These are phyloP conservation scores for Sporothrix dimorphospora DNA, from an alignment of 2,329 filamentous ascomycete genomes.

Conservation along the genomic window DNA sequence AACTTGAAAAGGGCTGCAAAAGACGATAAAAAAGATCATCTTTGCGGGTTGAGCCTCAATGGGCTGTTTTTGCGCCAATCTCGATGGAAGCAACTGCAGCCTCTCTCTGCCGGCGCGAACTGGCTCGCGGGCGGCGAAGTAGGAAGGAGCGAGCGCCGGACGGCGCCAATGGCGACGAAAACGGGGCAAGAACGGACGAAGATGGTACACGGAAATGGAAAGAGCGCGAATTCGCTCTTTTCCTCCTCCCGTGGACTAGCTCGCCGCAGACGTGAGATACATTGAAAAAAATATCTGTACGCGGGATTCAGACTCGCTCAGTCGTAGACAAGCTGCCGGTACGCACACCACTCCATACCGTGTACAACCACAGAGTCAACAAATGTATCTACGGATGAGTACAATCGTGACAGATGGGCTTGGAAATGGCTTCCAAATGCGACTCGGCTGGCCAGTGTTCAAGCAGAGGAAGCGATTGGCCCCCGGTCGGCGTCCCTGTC, in stretches of 20 bases:
- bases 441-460: neutral
- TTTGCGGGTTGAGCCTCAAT: neutral
- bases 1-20: neutral
- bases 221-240: neutral
- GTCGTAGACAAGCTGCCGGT: neutral
- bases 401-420: neutral
- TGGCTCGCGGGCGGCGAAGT: neutral
- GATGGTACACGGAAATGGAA: neutral
- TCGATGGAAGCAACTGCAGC: neutral
- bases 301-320: neutral
- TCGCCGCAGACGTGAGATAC: neutral
- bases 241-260: neutral
- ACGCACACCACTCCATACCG: neutral
- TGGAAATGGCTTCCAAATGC: neutral
- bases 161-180: neutral
- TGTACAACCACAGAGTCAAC: neutral
- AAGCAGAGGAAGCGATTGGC: neutral
- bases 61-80: neutral
- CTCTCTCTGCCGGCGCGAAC: neutral
- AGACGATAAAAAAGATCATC: neutral
- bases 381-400: no score
- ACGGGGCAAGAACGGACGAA: neutral
- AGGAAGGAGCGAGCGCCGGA: neutral
- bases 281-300: slow-evolving; percentile 5
- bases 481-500: neutral